These are phyloP conservation scores for Phytophthora capsici DNA, from an alignment of 352 stramenopile species.

Conservation along the genomic window DNA sequence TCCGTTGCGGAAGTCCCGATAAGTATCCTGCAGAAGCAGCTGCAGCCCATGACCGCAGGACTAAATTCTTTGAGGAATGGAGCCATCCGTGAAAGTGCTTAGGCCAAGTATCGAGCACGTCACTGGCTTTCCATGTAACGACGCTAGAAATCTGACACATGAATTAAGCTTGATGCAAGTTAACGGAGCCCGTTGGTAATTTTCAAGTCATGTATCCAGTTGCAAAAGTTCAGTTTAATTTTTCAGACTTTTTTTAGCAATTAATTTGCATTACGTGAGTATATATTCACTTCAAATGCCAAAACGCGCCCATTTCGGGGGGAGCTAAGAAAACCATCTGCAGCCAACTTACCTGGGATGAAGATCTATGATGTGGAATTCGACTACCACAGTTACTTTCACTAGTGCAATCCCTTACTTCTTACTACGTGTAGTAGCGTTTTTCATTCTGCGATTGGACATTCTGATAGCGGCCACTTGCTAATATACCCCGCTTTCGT, in stretches of 20 bases:
- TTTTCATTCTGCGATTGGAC: neutral
- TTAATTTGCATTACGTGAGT: neutral
- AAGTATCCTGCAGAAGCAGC: too few relatives aligned
- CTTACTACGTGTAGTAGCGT: too few relatives aligned
- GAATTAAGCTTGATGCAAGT: neutral
- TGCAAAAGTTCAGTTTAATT: neutral
- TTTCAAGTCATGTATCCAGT: neutral
- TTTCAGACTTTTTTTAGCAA: neutral
- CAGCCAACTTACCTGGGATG: neutral
- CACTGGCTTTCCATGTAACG: neutral
- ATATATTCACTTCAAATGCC: neutral
- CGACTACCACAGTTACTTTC: too few relatives aligned
- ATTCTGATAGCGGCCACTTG: too few relatives aligned
- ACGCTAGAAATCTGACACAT: neutral
- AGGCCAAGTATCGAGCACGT: too few relatives aligned
- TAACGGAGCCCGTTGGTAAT: conserved; percentile 1
- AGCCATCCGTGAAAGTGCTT: too few relatives aligned
- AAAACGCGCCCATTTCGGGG: neutral
- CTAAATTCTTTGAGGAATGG: too few relatives aligned
- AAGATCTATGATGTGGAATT: neutral
- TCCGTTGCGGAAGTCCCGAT: too few relatives aligned
- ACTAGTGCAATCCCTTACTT: too few relatives aligned
- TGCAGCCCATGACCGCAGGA: too few relatives aligned
- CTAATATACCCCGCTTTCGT: conserved; percentile 1
- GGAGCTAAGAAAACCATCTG: conserved; percentile 1